Evolutionary conservation across 352 stramenopile species (phyloP).

Genomic region (Globisporangium cederbergense): DNA sequence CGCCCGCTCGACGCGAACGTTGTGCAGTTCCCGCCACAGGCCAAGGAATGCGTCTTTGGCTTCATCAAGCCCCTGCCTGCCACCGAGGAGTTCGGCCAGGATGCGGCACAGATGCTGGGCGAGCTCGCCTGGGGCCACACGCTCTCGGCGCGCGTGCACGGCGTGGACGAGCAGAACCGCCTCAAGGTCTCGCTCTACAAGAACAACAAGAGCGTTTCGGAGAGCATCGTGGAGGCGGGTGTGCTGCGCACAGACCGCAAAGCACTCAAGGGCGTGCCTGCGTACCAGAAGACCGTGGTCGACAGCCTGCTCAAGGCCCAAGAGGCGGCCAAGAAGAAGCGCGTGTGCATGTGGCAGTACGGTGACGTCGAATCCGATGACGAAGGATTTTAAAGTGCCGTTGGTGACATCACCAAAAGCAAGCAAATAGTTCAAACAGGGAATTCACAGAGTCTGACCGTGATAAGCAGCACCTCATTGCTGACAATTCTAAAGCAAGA

Average conservation of each 20-base stretch:
- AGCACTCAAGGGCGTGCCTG: constrained; percentile 49
- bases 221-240: constrained; percentile 86
- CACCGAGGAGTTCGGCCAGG: constrained; percentile 90
- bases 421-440: constrained; percentile 11
- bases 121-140: constrained; percentile 92
- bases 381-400: constrained; percentile 39
- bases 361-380: constrained; percentile 97
- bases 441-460: not conserved
- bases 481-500: not conserved
- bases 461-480: not conserved
- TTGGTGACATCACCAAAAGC: not conserved
- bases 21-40: constrained; percentile 87
- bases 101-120: constrained; percentile 89
- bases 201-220: constrained; percentile 85
- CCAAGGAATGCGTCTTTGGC: constrained; percentile 79
- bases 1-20: constrained; percentile 90
- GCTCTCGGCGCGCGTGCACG: constrained; percentile 71
- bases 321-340: constrained; percentile 89
- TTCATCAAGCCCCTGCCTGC: constrained; percentile 83
- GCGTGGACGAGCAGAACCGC: constrained; percentile 65
- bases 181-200: constrained; percentile 76
- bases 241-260: constrained; percentile 88
- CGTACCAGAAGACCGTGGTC: constrained; percentile 80
- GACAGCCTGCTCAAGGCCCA: constrained; percentile 90
- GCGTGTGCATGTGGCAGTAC: constrained; percentile 94